These are phyloP conservation scores for Chrysosphaeria jannelii DNA, from an alignment of 2,329 filamentous ascomycete genomes.

Conservation along the genomic window DNA sequence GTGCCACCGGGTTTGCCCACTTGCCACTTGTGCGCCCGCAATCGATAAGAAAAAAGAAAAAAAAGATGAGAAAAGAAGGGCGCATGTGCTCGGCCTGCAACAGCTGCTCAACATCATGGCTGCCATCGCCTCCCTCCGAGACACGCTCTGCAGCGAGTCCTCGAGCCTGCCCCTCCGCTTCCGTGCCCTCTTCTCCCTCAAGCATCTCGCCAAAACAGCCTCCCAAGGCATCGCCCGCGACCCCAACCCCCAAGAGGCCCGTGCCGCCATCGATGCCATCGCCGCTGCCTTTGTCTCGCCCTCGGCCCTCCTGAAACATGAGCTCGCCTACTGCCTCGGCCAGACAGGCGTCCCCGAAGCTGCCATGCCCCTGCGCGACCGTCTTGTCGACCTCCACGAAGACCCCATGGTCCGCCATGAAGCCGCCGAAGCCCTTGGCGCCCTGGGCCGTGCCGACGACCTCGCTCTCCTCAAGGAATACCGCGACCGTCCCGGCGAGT, in stretches of 20 bases:
- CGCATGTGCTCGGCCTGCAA: no score
- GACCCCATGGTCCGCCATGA: slow-evolving; percentile 92
- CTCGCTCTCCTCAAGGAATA: slow-evolving; percentile 42
- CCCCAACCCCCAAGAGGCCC: slow-evolving; percentile 7
- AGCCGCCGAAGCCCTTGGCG: slow-evolving; percentile 80
- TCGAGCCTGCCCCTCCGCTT: slow-evolving; percentile 71
- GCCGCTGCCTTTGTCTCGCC: slow-evolving; percentile 61
- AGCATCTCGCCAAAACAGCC: slow-evolving; percentile 50
- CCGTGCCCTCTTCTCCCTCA: slow-evolving; percentile 88
- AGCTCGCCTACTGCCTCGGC: slow-evolving; percentile 86
- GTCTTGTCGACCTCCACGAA: slow-evolving; percentile 51
- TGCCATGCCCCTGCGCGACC: slow-evolving; percentile 31
- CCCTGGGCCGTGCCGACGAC: slow-evolving; percentile 45
- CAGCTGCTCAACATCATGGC: no score
- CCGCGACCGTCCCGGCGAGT: slow-evolving; percentile 46
- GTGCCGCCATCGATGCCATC: slow-evolving; percentile 43
- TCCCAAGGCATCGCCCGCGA: slow-evolving; percentile 11
- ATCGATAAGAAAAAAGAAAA: no score
- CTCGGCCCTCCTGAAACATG: slow-evolving; percentile 81
- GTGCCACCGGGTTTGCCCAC: no score
- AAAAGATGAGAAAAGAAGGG: no score
- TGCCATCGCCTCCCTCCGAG: slow-evolving; percentile 33
- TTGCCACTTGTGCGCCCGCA: no score
- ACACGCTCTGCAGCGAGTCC: slow-evolving; percentile 50
- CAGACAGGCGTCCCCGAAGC: slow-evolving; percentile 53